Conservation (phyloP, 2,329 filamentous ascomycete species). For the Beauveria rudraprayagi region DNA sequence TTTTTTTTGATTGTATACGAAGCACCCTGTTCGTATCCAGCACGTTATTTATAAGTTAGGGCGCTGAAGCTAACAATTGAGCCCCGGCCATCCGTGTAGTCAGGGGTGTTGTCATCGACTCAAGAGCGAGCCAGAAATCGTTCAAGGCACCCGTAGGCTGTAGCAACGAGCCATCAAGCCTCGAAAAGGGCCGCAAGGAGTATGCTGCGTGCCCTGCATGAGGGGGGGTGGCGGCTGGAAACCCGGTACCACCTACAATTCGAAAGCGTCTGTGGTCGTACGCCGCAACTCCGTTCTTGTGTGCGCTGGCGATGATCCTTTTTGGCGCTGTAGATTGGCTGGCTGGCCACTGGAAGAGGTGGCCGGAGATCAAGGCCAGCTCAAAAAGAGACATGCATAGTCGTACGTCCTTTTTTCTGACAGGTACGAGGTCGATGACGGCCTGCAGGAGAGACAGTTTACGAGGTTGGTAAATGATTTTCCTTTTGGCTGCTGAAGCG, state of each 20-base stretch:
- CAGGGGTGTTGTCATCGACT: neutral
- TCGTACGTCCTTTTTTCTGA: neutral
- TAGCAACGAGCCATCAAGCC: no score
- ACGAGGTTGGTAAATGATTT: slow-evolving; percentile 6
- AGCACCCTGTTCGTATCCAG: neutral
- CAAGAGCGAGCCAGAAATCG: neutral
- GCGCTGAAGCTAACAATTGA: neutral
- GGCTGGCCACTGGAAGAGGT: neutral
- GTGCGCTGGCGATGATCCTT: slow-evolving; percentile 8
- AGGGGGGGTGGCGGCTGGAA: neutral
- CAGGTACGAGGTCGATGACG: neutral
- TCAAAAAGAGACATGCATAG: neutral
- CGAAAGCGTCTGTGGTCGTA: neutral
- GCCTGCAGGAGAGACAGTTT: neutral
- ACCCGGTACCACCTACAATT: neutral
- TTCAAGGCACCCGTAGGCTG: no score
- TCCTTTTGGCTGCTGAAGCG: neutral
- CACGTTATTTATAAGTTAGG: neutral
- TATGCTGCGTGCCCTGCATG: neutral
- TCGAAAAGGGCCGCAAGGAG: neutral
- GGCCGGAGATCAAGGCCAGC: neutral
- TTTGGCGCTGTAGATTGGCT: neutral
- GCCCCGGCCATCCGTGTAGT: neutral
- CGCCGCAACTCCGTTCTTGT: neutral
- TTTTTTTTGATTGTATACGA: neutral